phyloP scores from a whole-genome alignment of 2,329 filamentous ascomycete species.

The Dactylellina leptospora region DNA sequence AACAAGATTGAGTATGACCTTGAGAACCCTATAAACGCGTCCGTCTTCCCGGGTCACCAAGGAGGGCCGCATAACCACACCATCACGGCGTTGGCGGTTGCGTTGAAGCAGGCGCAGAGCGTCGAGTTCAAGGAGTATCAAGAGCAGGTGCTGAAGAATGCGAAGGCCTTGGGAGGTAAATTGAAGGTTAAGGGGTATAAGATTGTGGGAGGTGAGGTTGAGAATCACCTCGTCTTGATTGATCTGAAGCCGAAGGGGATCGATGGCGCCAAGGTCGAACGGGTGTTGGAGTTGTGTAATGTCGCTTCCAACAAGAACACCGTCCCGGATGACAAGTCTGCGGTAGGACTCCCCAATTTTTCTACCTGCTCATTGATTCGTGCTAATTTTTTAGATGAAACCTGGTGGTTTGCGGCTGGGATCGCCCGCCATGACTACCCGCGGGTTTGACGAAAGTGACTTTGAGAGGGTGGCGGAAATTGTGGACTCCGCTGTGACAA shows the following conservation, averaged over 20 bases:
- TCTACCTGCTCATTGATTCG: neutral
- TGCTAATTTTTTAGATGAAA: slow-evolving; percentile 65
- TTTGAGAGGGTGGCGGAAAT: slow-evolving; percentile 87
- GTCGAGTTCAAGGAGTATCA: slow-evolving; percentile 94
- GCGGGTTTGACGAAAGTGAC: slow-evolving; percentile 88
- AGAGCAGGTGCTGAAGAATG: slow-evolving; percentile 85
- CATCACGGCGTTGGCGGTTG: slow-evolving; percentile 92
- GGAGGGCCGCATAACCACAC: slow-evolving; percentile 99
- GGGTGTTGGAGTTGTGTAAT: slow-evolving; percentile 87
- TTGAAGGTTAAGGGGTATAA: slow-evolving; percentile 82
- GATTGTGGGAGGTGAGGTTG: slow-evolving; percentile 91
- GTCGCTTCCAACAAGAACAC: slow-evolving; percentile 99
- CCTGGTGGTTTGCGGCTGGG: slow-evolving; percentile 94
- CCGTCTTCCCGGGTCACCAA: slow-evolving; percentile 97
- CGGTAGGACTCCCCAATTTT: slow-evolving; percentile 62
- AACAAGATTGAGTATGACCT: slow-evolving; percentile 83
- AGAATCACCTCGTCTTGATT: slow-evolving; percentile 93
- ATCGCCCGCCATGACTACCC: slow-evolving; percentile 95
- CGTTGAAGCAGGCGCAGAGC: slow-evolving; percentile 88
- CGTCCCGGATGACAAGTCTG: slow-evolving; percentile 92
- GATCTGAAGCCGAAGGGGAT: slow-evolving; percentile 89
- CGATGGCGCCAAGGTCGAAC: slow-evolving; percentile 88
- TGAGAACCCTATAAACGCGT: slow-evolving; percentile 90
- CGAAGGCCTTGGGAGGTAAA: slow-evolving; percentile 83
- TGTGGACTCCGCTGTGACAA: slow-evolving; percentile 81